These are phyloP conservation scores for Kluyveromyces sp. DNA, from an alignment of 1,139 yeast species.

Conservation along the genomic window DNA sequence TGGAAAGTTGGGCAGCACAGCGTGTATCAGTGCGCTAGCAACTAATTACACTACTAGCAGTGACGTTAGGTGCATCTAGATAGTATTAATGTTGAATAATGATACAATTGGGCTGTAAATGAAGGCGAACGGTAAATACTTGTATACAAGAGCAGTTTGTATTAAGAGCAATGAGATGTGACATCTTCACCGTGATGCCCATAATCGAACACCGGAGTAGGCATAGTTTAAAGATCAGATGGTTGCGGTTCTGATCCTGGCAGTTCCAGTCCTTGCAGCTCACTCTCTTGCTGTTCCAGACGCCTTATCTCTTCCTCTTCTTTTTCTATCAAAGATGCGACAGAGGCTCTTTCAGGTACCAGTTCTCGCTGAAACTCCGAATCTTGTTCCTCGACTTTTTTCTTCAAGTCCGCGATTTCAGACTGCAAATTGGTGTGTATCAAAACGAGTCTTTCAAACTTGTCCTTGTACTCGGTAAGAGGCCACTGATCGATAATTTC, in stretches of 20 bases:
- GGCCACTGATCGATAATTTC: conserved; percentile 30
- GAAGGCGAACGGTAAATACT: too few species aligned
- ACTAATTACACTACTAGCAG: too few species aligned
- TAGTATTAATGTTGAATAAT: neutral
- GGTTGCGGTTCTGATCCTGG: neutral
- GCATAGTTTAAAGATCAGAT: too few species aligned
- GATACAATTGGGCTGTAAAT: too few species aligned
- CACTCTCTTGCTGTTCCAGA: conserved; percentile 18
- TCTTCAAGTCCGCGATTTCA: conserved; percentile 16
- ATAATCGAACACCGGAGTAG: too few species aligned
- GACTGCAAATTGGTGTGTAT: conserved; percentile 17
- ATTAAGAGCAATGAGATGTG: too few species aligned
- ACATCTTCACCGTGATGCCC: too few species aligned
- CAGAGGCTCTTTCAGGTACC: conserved; percentile 8
- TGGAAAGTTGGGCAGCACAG: neutral
- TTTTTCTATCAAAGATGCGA: conserved; percentile 22
- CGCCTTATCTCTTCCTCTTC: conserved; percentile 23
- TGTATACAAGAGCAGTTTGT: too few species aligned
- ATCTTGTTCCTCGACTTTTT: conserved; percentile 23
- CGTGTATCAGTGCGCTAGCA: too few species aligned
- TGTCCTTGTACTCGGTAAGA: conserved; percentile 22
- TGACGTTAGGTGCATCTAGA: too few species aligned
- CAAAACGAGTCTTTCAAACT: conserved; percentile 16
- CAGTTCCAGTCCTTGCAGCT: conserved; percentile 6
- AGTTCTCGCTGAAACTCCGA: conserved; percentile 11